Conservation (phyloP, 257 asterid species). For the Penstemon davidsonii region DNA sequence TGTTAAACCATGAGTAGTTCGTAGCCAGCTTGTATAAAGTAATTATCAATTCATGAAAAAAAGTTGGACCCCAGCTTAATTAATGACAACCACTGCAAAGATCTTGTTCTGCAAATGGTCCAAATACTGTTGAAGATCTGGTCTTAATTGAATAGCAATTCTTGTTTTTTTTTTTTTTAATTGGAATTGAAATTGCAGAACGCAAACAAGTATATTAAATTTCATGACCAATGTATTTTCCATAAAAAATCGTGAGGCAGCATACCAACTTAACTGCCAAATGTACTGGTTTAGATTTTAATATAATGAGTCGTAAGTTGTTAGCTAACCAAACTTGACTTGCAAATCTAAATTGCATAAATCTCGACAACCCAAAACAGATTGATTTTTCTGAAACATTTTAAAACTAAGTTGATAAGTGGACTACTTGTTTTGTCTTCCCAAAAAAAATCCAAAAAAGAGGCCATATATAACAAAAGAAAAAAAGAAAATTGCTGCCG, state of each 20-base stretch:
- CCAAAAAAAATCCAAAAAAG: too few relatives aligned
- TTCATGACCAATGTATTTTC: neutral
- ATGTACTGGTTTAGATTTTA: neutral
- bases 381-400: too few relatives aligned
- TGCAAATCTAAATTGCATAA: neutral
- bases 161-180: too few relatives aligned
- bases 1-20: too few relatives aligned
- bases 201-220: too few relatives aligned
- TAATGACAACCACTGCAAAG: neutral
- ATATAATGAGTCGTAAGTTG: neutral
- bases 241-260: neutral
- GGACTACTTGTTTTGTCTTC: too few relatives aligned
- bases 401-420: too few relatives aligned
- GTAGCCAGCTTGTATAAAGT: too few relatives aligned
- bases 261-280: neutral
- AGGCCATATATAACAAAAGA: too few relatives aligned
- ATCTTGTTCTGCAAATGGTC: neutral
- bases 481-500: too few relatives aligned
- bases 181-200: too few relatives aligned
- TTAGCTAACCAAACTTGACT: neutral
- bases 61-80: neutral
- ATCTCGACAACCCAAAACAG: too few relatives aligned
- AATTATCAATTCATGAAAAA: neutral
- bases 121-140: constrained; percentile 1
- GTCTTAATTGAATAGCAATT: neutral